Evolutionary conservation across 306 rosid species (phyloP).

Genomic region (Acacia confusa): DNA sequence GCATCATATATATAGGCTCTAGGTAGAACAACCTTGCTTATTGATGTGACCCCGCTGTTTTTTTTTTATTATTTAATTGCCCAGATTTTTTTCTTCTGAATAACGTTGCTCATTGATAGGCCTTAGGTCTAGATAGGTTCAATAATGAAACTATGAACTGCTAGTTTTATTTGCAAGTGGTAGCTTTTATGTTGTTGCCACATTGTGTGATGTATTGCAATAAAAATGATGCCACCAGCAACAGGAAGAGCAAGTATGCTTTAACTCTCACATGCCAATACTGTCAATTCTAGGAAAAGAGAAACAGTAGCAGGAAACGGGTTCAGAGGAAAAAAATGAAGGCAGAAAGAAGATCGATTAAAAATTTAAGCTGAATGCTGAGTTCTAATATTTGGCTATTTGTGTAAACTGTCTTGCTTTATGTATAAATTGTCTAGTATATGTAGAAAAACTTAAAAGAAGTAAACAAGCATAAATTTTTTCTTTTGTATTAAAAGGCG

Average conservation of each 20-base stretch:
- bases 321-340: background rate
- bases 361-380: background rate
- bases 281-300: background rate
- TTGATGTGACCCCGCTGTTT: background rate
- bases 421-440: background rate
- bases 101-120: background rate
- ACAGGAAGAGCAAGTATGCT: background rate
- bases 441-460: background rate
- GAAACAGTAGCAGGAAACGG: background rate
- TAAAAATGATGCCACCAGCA: background rate
- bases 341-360: background rate
- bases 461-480: too few species aligned
- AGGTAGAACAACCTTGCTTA: background rate
- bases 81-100: background rate
- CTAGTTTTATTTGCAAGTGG: background rate
- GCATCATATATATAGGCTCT: background rate
- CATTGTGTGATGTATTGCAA: background rate
- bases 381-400: background rate
- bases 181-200: background rate
- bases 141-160: background rate
- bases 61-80: fast-evolving
- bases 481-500: too few species aligned
- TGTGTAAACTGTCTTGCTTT: too few species aligned
- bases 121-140: background rate
- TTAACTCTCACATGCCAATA: background rate